Evolutionary conservation across 164 flowering plant species (phyloP), one percentile per base, ranked within the genome.

Genomic region (Vitis rotundifolia): DNA sequence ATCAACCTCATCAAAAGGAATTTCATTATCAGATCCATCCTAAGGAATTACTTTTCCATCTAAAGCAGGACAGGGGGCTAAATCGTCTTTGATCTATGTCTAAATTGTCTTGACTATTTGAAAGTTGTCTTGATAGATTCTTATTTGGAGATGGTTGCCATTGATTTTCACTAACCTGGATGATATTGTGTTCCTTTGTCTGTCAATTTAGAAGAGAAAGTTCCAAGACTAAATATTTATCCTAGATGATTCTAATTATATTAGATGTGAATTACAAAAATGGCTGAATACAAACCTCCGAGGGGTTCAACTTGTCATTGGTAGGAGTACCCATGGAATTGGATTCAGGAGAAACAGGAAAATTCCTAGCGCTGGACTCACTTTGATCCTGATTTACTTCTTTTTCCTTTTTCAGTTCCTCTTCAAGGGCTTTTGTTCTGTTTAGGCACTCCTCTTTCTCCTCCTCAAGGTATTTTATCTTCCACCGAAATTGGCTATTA

Each of bases 401-500:
- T 59, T 73, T 77, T 62, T 68, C 77, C 50, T 64, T 59, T 58
- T 80, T 80, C 66, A 80, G 77, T 59, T 81, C 78, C 73, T 74
- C 81, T 72, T 86, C 82, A 71, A 85, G 79, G 29, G 77, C 75
- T 72, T 75, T 72, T 68, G 55, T 71, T 75, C 67, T 85, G 76
- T 76, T 79, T 69, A 72, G 68, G 73, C 56, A 73, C 22, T 84
- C 86, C 47, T 80, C 79, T 62, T 75, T 87, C 75, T 87, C 91
- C 70, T 78, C 82, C 74, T 86, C 87, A 64, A 86, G 82, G 47
- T 48, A 68, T 59, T 85, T 79, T 68, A 85, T 70, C 77, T 79
- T 85, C 73, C 82, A 53, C 79, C 83, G 89, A 61, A 85, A 77
- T 75, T 86, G 89, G 64, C 78, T 79, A 63, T 86, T 89, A 61